Evolutionary conservation across 345 rosid genomes (phyloP).

Genomic region (Eutrema heterophyllum): DNA sequence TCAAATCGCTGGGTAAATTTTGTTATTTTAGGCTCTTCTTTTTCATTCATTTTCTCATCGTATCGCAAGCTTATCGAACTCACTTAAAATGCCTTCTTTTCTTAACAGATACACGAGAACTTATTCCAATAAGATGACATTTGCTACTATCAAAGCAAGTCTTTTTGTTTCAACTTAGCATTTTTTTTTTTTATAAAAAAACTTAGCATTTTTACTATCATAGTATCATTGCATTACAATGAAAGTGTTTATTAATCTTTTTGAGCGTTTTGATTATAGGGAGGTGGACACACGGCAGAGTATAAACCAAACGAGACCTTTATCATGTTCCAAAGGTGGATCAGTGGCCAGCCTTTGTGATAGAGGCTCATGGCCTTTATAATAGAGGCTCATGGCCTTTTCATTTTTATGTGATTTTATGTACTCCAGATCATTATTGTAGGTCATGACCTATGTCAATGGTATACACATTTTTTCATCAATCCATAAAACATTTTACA

Average conservation of each 20-base stretch:
- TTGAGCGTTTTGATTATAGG: not conserved
- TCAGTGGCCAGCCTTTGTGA: slow-evolving; percentile 18
- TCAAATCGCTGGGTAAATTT: slow-evolving; percentile 37
- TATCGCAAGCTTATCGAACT: not conserved
- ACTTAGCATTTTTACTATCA: not conserved
- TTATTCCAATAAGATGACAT: slow-evolving; percentile 22
- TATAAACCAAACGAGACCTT: not conserved
- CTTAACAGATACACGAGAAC: slow-evolving; percentile 46
- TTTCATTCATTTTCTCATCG: not conserved
- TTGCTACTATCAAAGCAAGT: slow-evolving; percentile 54
- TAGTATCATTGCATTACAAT: not conserved
- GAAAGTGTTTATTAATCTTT: not conserved
- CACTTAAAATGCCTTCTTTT: not conserved
- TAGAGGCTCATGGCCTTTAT: not conserved
- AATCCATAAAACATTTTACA: no score
- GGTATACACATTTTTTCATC: no score
- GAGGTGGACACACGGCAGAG: slow-evolving; percentile 8
- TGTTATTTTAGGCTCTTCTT: not conserved
- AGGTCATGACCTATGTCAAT: no score
- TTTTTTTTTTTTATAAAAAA: not conserved
- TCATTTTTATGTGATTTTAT: not conserved
- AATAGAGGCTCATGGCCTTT: not conserved
- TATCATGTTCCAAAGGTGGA: slow-evolving; percentile 25
- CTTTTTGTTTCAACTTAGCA: not conserved
- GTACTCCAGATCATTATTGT: no score